Evolutionary conservation across 2,329 filamentous ascomycete genomes (phyloP).

Genomic region (Fusarium sp.): DNA sequence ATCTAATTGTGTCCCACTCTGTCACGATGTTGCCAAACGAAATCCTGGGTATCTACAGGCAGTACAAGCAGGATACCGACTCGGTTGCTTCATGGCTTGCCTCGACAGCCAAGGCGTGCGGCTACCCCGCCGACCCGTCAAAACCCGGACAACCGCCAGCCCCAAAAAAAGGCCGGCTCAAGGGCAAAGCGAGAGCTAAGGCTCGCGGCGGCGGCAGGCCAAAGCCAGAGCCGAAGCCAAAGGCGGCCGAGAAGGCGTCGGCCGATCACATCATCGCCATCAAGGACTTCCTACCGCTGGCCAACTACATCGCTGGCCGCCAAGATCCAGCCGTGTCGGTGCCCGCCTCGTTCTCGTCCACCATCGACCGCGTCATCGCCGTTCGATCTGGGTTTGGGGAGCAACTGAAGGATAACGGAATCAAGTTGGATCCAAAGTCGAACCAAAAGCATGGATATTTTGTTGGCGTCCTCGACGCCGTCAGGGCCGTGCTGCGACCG

Average conservation of each 20-base stretch:
- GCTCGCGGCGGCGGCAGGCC: no score
- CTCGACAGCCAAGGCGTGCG: slow-evolving; percentile 55
- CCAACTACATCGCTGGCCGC: slow-evolving; percentile 53
- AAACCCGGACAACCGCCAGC: no score
- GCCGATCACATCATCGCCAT: slow-evolving; percentile 55
- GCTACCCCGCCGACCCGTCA: slow-evolving; percentile 50
- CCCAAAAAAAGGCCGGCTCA: no score
- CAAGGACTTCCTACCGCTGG: slow-evolving; percentile 57
- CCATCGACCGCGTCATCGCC: slow-evolving; percentile 57
- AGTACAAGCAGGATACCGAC: slow-evolving; percentile 60
- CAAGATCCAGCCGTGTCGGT: no score
- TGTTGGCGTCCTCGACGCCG: slow-evolving; percentile 53
- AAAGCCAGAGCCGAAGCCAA: no score
- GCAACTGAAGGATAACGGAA: slow-evolving; percentile 36
- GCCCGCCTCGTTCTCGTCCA: no score
- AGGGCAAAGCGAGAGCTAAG: no score
- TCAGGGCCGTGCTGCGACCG: slow-evolving; percentile 51
- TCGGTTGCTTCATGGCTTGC: slow-evolving; percentile 60
- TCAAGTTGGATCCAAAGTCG: slow-evolving; percentile 31
- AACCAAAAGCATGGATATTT: slow-evolving; percentile 54
- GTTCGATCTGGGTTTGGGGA: slow-evolving; percentile 50
- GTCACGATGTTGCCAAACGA: slow-evolving; percentile 37
- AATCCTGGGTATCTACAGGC: slow-evolving; percentile 53
- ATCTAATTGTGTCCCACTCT: background rate
- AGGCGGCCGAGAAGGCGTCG: no score